Evolutionary conservation across 2,329 filamentous ascomycete species (phyloP).

Genomic region (Elsinoe ampelina): DNA sequence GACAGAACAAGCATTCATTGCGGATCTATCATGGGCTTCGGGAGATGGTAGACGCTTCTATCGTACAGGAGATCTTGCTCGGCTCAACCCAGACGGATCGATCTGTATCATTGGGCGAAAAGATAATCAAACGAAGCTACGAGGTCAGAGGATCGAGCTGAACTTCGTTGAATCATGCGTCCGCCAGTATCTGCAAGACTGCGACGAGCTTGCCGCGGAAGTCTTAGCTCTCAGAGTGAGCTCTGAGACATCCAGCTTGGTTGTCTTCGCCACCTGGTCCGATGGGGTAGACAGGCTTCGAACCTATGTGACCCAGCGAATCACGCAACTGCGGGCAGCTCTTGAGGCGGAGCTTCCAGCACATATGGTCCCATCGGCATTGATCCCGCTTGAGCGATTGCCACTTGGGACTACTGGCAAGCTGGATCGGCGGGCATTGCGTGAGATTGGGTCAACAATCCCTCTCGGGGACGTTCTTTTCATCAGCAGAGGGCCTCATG

Average conservation of each 20-base stretch:
- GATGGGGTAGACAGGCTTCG: background rate
- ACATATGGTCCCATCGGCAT: constrained; percentile 1
- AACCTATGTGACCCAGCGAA: background rate
- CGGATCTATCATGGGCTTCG: constrained; percentile 18
- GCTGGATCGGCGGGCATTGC: background rate
- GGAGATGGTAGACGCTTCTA: background rate
- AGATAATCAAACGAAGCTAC: constrained; percentile 86
- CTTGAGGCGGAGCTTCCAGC: background rate
- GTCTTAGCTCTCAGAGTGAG: background rate
- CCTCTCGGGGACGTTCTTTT: background rate
- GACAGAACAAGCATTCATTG: constrained; percentile 27
- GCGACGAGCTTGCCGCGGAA: background rate
- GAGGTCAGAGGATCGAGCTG: constrained; percentile 87
- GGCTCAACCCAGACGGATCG: constrained; percentile 63
- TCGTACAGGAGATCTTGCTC: constrained; percentile 39
- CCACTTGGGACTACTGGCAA: background rate
- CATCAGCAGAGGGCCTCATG: background rate
- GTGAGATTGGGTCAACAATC: background rate
- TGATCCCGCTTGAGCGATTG: background rate
- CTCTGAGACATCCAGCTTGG: background rate
- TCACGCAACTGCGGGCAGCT: background rate
- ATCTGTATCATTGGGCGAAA: constrained; percentile 60
- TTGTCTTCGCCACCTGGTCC: background rate
- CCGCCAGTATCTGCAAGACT: background rate
- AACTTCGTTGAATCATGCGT: constrained; percentile 64